Percentiles rank a stretch among this genome's conserved stretches.
Evolutionary conservation across 164 flowering plant species (phyloP).

Genomic region (Macadamia tetraphylla): DNA sequence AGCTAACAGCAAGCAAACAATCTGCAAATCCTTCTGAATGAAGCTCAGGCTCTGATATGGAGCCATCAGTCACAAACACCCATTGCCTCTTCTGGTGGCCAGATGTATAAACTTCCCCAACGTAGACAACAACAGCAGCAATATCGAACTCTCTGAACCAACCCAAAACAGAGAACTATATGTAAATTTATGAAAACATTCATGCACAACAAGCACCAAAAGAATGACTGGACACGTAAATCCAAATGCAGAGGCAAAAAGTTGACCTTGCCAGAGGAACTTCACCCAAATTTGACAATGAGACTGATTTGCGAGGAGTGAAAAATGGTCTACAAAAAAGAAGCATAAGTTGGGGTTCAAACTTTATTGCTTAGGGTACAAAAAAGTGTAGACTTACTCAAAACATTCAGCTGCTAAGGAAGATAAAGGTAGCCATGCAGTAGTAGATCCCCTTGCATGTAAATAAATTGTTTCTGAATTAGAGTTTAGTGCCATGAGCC

Average conservation of each 20-base stretch:
- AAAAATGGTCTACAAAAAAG: constrained; percentile 62
- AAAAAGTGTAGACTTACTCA: constrained; percentile 41
- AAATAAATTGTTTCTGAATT: constrained; percentile 55
- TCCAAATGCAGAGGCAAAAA: constrained; percentile 1
- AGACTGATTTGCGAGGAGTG: constrained; percentile 55
- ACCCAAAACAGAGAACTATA: constrained; percentile 3
- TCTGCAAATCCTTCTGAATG: constrained; percentile 31
- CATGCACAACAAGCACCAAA: constrained; percentile 1
- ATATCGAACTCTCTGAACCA: constrained; percentile 81
- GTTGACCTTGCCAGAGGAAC: constrained; percentile 76
- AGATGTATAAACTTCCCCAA: constrained; percentile 60
- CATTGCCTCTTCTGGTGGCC: constrained; percentile 74
- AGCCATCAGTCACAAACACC: constrained; percentile 88
- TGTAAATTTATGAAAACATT: constrained; percentile 10
- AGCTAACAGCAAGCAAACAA: constrained; percentile 75
- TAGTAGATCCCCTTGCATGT: constrained; percentile 70
- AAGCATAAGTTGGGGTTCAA: constrained; percentile 12
- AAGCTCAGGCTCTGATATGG: constrained; percentile 24
- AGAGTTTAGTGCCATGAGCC: constrained; percentile 53
- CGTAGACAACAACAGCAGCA: constrained; percentile 65
- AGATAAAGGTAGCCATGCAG: constrained; percentile 57
- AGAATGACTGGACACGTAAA: constrained; percentile 7
- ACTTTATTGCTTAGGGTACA: neutral
- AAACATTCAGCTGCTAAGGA: constrained; percentile 35
- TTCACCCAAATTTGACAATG: constrained; percentile 58